Evolutionary conservation across 2,329 filamentous ascomycete genomes (phyloP), one percentile per base, ranked within the genome.

Genomic region (Davidsoniella australis): DNA sequence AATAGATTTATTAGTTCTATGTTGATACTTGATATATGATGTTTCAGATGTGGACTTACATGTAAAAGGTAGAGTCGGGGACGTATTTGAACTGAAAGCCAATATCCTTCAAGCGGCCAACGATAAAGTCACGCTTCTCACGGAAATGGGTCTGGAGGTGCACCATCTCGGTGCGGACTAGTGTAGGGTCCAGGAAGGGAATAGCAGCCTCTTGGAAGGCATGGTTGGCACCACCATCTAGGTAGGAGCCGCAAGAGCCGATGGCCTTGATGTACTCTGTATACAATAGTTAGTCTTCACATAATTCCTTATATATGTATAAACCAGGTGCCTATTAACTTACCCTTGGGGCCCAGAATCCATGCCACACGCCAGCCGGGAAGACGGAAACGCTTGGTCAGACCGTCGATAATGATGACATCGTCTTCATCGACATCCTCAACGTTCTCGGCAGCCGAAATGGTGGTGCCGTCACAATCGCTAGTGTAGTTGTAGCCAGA

Each of bases 281-380:
- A 37, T 23, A n/a, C 1, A 39, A 58, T 54, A 59, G 54, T 37
- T n/a, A 12, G 16, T 3, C 36, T 16, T 37, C 26, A 5, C 4
- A 33, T 44, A 9, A 5, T 14, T 12, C 12, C 10, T 7, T 14
- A 38, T 4, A 8, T 17, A 14, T 29, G 2, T 16, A 8, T 12
- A 16, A 23, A 8, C 12, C 6, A n/a, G 2, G 1, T 3, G 20
- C 8, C 17, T 12, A 26, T 26, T 18, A 39, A 51, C 64, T 58
- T 58, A 67, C 65, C 65, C 70, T 94, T 95, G 56, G 89, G 89
- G 1, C 89, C 89, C 49, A 96, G 64, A 57, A 96, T 87, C 89
- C 89, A 96, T 5, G 89, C 88, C 41, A 96, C 88, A 62, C 89
- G 83, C 87, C 89, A 96, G 54, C 89, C 89, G 1, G 89, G 89